Evolutionary conservation across 2,329 filamentous ascomycete species (phyloP).

Genomic region (Keithomyces neogunnii): DNA sequence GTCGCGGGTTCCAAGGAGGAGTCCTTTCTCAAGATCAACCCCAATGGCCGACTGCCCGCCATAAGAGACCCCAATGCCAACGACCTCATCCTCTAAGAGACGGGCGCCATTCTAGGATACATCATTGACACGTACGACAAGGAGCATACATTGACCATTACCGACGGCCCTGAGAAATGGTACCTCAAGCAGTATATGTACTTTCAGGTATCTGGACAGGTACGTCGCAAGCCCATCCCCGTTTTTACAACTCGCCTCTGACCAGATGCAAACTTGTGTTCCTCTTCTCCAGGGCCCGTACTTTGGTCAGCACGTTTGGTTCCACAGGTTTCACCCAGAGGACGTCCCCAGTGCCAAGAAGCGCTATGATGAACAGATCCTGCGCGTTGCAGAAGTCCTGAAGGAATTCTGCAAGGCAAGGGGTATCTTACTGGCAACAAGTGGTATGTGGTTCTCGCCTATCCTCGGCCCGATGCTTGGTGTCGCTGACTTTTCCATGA

Average conservation of each 20-base stretch:
- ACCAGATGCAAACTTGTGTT: too few relatives aligned
- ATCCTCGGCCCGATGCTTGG: neutral
- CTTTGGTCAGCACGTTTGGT: conserved; percentile 25
- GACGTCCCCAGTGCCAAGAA: conserved; percentile 20
- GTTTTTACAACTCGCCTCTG: neutral
- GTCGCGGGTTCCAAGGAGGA: conserved; percentile 17
- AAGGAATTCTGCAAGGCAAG: conserved; percentile 23
- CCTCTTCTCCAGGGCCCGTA: conserved; percentile 22
- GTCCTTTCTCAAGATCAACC: conserved; percentile 20
- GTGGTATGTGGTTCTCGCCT: conserved; percentile 13
- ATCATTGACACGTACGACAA: conserved; percentile 21
- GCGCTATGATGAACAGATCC: conserved; percentile 21
- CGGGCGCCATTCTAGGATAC: conserved; percentile 22
- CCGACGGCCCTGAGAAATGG: conserved; percentile 19
- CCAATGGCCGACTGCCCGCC: conserved; percentile 25
- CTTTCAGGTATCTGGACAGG: conserved; percentile 30
- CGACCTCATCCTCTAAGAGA: conserved; percentile 16
- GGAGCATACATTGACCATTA: conserved; percentile 16
- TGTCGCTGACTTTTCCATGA: conserved; percentile 4
- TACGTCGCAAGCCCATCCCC: conserved; percentile 1
- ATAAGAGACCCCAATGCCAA: conserved; percentile 27
- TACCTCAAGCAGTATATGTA: conserved; percentile 25
- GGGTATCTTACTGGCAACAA: conserved; percentile 27
- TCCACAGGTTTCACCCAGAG: conserved; percentile 19
- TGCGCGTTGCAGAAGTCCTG: conserved; percentile 23